Percentiles rank a stretch among this genome's conserved stretches.
Conservation (phyloP, 2,329 filamentous ascomycete genomes). For the Lasiodiplodia sp. region DNA sequence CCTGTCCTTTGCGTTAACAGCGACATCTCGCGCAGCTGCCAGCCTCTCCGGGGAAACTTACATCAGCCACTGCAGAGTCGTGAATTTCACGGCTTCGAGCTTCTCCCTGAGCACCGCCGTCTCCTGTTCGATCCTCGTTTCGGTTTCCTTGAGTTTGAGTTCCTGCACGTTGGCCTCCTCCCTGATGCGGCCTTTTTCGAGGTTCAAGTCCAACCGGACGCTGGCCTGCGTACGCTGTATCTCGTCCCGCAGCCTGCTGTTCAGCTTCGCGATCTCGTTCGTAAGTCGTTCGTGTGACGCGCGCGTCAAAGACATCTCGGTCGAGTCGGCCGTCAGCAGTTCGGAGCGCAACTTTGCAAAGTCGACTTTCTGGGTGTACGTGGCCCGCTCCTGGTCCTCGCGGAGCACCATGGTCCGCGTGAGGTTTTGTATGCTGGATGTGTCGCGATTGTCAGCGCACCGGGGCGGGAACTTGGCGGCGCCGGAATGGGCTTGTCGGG, state of each 20-base stretch:
- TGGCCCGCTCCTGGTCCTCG: constrained; percentile 85
- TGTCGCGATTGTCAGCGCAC: not conserved
- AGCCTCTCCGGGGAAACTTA: constrained; percentile 59
- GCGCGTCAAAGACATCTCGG: constrained; percentile 86
- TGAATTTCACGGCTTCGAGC: constrained; percentile 97
- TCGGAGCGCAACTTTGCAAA: constrained; percentile 97
- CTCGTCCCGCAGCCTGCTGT: constrained; percentile 87
- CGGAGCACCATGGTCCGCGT: constrained; percentile 97
- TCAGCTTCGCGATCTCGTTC: constrained; percentile 94
- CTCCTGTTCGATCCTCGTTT: constrained; percentile 98
- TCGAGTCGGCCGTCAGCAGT: constrained; percentile 88
- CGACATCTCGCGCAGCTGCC: not conserved
- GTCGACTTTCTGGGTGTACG: constrained; percentile 88
- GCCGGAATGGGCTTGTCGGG: not conserved
- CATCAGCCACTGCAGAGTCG: constrained; percentile 97
- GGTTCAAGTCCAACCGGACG: constrained; percentile 88
- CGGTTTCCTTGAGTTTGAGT: constrained; percentile 97
- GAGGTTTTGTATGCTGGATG: constrained; percentile 84
- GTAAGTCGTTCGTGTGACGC: constrained; percentile 90
- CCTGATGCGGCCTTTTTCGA: constrained; percentile 94
- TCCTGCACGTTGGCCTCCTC: constrained; percentile 97
- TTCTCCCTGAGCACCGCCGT: constrained; percentile 88
- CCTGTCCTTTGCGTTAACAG: constrained; percentile 49
- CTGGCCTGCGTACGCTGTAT: constrained; percentile 93
- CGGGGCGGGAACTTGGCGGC: not conserved